Evolutionary conservation across 179 eudicot species (phyloP).

Genomic region (Vitellaria paradoxa): DNA sequence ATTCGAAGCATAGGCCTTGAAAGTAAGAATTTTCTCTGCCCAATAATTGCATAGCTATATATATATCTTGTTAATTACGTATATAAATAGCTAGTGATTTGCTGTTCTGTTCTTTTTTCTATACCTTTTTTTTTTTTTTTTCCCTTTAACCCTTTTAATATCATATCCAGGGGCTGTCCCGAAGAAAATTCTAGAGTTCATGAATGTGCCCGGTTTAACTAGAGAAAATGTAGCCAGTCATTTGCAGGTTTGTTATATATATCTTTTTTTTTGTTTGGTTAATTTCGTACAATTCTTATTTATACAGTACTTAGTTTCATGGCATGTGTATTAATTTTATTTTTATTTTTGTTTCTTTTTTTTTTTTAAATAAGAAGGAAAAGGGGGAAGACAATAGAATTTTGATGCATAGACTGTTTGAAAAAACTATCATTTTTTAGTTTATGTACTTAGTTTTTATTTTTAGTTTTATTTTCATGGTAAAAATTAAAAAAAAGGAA

Average conservation of each 20-base stretch:
- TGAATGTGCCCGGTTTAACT: slow-evolving; percentile 54
- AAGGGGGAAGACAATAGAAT: too few species aligned
- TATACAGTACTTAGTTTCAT: not conserved
- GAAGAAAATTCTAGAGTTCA: slow-evolving; percentile 68
- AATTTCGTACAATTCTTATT: not conserved
- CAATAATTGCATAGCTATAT: too few species aligned
- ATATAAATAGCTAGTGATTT: not conserved
- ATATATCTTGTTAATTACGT: too few species aligned
- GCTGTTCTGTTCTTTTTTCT: not conserved
- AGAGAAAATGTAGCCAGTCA: slow-evolving; percentile 58
- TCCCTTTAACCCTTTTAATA: not conserved
- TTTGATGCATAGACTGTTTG: too few species aligned
- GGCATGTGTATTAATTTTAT: too few species aligned
- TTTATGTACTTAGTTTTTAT: too few species aligned
- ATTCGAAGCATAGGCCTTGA: slow-evolving; percentile 42
- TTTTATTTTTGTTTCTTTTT: too few species aligned
- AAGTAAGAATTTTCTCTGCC: slow-evolving; percentile 31
- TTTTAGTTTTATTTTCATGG: too few species aligned
- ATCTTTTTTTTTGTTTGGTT: not conserved
- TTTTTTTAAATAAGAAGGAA: too few species aligned
- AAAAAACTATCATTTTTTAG: too few species aligned
- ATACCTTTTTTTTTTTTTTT: too few species aligned
- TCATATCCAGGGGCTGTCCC: slow-evolving; percentile 68
- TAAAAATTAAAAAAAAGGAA: too few species aligned
- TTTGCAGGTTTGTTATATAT: slow-evolving; percentile 51